Evolutionary conservation across 352 stramenopile genomes (phyloP).

Genomic region (Chloridella minuta): DNA sequence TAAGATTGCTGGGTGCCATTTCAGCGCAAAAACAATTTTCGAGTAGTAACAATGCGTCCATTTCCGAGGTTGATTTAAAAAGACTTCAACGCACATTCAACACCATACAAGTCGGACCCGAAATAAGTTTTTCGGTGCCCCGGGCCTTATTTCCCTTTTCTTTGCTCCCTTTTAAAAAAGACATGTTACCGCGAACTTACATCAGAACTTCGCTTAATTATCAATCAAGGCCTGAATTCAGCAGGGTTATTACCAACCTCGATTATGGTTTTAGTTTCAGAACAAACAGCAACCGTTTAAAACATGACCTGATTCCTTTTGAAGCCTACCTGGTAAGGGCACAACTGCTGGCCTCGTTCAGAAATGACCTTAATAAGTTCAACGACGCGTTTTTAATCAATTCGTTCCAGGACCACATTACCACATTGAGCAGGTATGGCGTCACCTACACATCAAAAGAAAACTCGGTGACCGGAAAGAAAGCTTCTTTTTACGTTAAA

Average conservation of each 20-base stretch:
- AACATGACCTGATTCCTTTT: not conserved
- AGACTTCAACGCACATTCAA: not conserved
- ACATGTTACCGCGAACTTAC: not conserved
- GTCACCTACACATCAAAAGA: not conserved
- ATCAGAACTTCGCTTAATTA: not conserved
- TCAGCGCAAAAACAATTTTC: not conserved
- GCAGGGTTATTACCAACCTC: not conserved
- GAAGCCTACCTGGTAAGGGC: not conserved
- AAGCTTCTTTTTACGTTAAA: not conserved
- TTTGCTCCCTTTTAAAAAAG: not conserved
- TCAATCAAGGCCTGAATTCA: not conserved
- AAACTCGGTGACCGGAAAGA: not conserved
- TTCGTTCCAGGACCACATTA: not conserved
- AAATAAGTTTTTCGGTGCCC: not conserved
- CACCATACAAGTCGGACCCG: not conserved
- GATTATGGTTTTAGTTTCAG: not conserved
- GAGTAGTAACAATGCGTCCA: not conserved
- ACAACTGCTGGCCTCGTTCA: not conserved
- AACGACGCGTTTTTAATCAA: not conserved
- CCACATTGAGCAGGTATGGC: not conserved
- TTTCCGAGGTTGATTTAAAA: too few species aligned
- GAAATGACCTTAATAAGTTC: not conserved
- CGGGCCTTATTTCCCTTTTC: not conserved
- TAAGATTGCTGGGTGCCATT: not conserved
- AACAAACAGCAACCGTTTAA: not conserved